Conservation (phyloP, 192 early-diverging fungal species). For the Kappamyces sp. region DNA sequence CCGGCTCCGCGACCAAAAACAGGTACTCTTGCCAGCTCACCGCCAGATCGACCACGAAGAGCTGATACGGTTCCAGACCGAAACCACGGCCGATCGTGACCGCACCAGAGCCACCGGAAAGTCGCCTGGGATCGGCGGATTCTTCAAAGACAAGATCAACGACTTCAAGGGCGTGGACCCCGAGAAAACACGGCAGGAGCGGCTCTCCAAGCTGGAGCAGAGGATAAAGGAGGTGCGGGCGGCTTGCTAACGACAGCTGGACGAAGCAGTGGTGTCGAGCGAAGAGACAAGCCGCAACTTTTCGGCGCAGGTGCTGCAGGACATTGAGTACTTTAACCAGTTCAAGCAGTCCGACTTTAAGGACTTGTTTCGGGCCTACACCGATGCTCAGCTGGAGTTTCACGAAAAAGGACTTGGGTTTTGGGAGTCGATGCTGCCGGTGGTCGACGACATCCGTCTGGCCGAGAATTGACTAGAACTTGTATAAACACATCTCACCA, state of each 20-base stretch:
- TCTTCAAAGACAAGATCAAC: constrained; percentile 80
- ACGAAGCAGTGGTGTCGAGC: constrained; percentile 73
- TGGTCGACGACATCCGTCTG: constrained; percentile 53
- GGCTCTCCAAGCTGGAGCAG: constrained; percentile 64
- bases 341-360: constrained; percentile 80
- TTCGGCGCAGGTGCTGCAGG: constrained; percentile 71
- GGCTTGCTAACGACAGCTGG: constrained; percentile 52
- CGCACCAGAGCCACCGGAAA: constrained; percentile 60
- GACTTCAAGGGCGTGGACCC: constrained; percentile 84
- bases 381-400: constrained; percentile 76
- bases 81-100: constrained; percentile 66
- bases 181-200: constrained; percentile 72
- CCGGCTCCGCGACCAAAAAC: constrained; percentile 85
- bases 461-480: neutral
- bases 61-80: constrained; percentile 69
- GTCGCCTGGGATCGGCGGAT: constrained; percentile 61
- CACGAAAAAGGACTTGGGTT: constrained; percentile 66
- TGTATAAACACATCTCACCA: too few relatives aligned
- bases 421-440: constrained; percentile 82
- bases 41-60: constrained; percentile 78
- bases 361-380: constrained; percentile 64
- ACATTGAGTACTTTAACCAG: constrained; percentile 74
- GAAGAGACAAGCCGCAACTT: constrained; percentile 63
- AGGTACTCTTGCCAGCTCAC: constrained; percentile 20
- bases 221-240: constrained; percentile 61